Conservation (phyloP, 768 basidiomycete species). For the Agrocybe praecox region DNA sequence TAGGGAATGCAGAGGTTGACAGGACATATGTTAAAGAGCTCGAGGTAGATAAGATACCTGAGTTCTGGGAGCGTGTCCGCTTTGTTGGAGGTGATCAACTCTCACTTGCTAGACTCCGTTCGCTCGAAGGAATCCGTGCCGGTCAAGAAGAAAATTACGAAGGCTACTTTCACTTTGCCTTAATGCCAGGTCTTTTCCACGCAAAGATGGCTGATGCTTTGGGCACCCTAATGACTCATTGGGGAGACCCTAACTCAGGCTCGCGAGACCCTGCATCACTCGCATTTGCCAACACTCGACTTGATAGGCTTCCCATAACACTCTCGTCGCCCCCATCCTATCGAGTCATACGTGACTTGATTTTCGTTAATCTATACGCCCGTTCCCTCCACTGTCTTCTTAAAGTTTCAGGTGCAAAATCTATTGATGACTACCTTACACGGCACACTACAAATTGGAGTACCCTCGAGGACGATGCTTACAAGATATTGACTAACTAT, state of each 20-base stretch:
- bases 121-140: constrained; percentile 28
- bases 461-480: no score
- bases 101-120: constrained; percentile 31
- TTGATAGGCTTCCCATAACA: constrained; percentile 34
- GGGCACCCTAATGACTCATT: constrained; percentile 31
- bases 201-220: constrained; percentile 34
- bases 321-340: constrained; percentile 36
- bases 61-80: constrained; percentile 3
- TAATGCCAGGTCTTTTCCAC: constrained; percentile 39
- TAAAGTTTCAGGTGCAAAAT: constrained; percentile 18
- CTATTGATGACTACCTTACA: neutral
- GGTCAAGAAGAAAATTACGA: constrained; percentile 28
- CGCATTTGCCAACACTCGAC: constrained; percentile 34
- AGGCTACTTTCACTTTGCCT: constrained; percentile 20
- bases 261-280: constrained; percentile 33
- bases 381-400: constrained; percentile 32
- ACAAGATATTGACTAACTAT: no score
- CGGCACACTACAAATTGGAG: neutral
- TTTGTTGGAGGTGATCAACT: constrained; percentile 37
- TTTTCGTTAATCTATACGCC: constrained; percentile 35
- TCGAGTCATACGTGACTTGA: constrained; percentile 32
- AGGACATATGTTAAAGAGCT: constrained; percentile 30
- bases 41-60: constrained; percentile 1
- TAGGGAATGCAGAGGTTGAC: constrained; percentile 34
- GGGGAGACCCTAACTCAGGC: constrained; percentile 22